Base-by-base conservation (phyloP, 1,284 basidiomycete genomes). In the Irpex rosettiformis region DNA sequence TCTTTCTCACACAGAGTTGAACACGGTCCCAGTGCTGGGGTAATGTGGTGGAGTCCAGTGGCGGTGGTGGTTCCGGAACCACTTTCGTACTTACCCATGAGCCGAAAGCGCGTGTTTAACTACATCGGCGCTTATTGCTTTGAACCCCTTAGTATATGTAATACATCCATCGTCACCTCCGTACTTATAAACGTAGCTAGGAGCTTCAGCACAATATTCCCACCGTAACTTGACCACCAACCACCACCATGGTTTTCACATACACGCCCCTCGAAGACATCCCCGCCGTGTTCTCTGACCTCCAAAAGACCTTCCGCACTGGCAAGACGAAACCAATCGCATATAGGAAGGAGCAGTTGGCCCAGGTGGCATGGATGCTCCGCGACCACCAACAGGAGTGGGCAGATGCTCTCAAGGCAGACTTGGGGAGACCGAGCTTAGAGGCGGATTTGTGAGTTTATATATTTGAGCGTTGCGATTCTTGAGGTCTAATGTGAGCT, bases 331-430 rank as follows among this genome's bases (percentile, higher is more conserved):
- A 75, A 65, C 73, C 80, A 13, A 74, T 90, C 54, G 77, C 76
- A 13, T 88, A 80, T 65, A 78, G 89, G 65, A 89, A 84, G 70
- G 79, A 83, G 56, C 87, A 89, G 69, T 76, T 91, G 10, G 77
- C 84, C 3, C 80, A 86, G 62, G 77, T 91, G 4, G 81, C 75
- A 6, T 88, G 90, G 66, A 72, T 89, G 63, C 18, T 91, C 64
- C 77, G 86, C 64, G 89, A 91, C 70, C 89, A 91, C 67, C 64
- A 73, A 5, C 69, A 79, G 28, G 76, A 73, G 16, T 82, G 90
- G 64, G 76, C 80, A 49, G 75, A 82, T n/a, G 75, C 87, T 0
- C 67, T 88, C 53, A 68, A 69, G 2, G 64, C 72, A 3, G 89
- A 91, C 65, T 70, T 91, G 7, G 83, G 85, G 1, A 75, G 86